These are phyloP conservation scores for Paxillus ammoniavirescens DNA, from an alignment of 768 basidiomycete species.

Conservation along the genomic window DNA sequence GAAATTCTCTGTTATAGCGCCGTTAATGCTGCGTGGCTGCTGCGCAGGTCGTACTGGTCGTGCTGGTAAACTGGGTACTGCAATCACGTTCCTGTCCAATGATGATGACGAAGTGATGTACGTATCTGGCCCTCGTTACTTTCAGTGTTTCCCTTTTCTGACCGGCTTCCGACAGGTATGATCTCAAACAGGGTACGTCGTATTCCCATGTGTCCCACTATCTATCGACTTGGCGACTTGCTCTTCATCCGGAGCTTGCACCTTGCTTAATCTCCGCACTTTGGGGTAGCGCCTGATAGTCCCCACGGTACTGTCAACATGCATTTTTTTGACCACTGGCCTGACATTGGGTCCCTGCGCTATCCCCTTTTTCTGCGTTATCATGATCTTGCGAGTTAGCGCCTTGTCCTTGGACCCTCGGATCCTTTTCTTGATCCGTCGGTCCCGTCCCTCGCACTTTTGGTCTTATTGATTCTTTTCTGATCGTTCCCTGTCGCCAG, in stretches of 20 bases:
- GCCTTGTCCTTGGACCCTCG: neutral
- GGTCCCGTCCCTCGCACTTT: neutral
- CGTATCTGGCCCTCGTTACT: slow-evolving; percentile 30
- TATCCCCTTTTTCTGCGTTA: neutral
- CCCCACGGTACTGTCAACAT: no score
- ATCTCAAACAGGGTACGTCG: slow-evolving; percentile 82
- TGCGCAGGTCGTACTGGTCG: slow-evolving; percentile 90
- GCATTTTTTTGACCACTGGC: neutral
- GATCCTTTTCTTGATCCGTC: neutral
- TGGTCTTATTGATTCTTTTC: neutral
- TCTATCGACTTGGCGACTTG: neutral
- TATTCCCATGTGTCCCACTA: neutral
- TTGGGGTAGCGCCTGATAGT: neutral
- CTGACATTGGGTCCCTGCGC: slow-evolving; percentile 1
- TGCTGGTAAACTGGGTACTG: slow-evolving; percentile 90
- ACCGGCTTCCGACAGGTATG: slow-evolving; percentile 60
- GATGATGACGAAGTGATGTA: slow-evolving; percentile 98
- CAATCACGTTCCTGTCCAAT: slow-evolving; percentile 95
- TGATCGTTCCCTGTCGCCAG: no score
- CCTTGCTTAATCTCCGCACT: slow-evolving; percentile 12
- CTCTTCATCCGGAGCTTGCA: neutral
- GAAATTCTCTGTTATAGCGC: neutral
- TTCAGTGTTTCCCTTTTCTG: slow-evolving; percentile 1
- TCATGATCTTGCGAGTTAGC: neutral
- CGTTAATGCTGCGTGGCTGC: slow-evolving; percentile 6